Percentiles rank a stretch among this genome's conserved stretches.
Conservation (phyloP, 225 moss, liverwort and hornwort species). For the Bryoerythrophyllum caledonicum region DNA sequence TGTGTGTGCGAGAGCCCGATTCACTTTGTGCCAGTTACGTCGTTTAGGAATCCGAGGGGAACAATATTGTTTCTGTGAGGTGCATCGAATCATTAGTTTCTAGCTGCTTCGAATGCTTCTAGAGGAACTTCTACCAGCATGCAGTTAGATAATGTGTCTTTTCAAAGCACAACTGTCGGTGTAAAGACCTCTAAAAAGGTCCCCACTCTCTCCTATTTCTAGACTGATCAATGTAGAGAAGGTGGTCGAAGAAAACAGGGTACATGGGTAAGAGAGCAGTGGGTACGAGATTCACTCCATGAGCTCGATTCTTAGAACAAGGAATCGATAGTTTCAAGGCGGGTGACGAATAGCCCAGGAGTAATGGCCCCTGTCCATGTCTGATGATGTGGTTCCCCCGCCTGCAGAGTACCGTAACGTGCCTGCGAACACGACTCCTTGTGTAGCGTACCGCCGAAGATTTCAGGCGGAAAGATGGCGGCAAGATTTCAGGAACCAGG, state of each 20-base stretch:
- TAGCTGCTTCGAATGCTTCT: not conserved
- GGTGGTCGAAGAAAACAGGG: not conserved
- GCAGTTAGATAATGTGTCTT: not conserved
- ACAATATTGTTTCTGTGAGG: not conserved
- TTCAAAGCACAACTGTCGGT: not conserved
- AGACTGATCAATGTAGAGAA: not conserved
- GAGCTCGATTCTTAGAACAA: not conserved
- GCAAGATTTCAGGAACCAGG: not conserved
- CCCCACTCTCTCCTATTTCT: not conserved
- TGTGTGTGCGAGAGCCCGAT: not conserved
- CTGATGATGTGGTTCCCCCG: slow-evolving; percentile 18
- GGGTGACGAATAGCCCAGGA: not conserved
- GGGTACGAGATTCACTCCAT: not conserved
- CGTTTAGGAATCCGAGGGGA: not conserved
- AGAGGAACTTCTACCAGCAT: not conserved
- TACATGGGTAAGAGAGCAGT: not conserved
- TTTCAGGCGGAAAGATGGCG: not conserved
- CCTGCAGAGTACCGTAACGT: slow-evolving; percentile 12
- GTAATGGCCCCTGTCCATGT: not conserved
- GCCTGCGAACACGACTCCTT: not conserved
- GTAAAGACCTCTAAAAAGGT: not conserved
- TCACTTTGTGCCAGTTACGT: not conserved
- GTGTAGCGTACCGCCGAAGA: not conserved
- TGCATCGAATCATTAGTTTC: not conserved
- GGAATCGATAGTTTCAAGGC: not conserved